Evolutionary conservation across 2,329 filamentous ascomycete genomes (phyloP), one percentile per base, ranked within the genome.

Genomic region (Fusarium nurragi): DNA sequence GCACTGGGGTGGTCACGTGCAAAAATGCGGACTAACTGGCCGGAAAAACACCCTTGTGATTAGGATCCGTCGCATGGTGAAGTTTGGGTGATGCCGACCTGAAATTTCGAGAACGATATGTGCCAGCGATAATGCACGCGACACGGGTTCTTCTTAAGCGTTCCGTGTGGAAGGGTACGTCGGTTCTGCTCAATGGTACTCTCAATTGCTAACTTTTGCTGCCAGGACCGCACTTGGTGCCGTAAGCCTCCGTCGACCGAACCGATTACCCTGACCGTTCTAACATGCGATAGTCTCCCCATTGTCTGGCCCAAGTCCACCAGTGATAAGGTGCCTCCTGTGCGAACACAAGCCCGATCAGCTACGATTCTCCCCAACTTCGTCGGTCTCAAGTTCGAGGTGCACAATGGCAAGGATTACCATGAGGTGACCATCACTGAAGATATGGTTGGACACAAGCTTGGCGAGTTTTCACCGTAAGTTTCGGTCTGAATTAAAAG

Each of bases 361-460:
- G 94, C 94, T 28, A 97, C 93, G 7, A 95, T 97, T 72, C 84
- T 97, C 54, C 94, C 94, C 64, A 96, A 91, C 78, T 97, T 97
- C 76, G 92, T 97, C 51, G 93, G 93, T 14, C 81, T 97, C 72
- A 89, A 88, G 76, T 97, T 97, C 78, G 90, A 94, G 78, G 87
- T 97, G 59, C 90, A 97, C 81, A 97, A 97, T 77, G 94, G 94
- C 73, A 97, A 95, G 81, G 86, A 85, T 28, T 97, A 97, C 78
- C 81, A 90, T 71, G 91, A 95, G 69, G 84, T 97, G 52, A 85
- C 84, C 67, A 91, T 97, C 65, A 97, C 93, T 16, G 94, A 97
- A 77, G 92, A 97, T 74, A 97, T 97, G 94, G 94, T 97, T 46
- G 94, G 94, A 51, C 91, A 95, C 79, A 97, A 97, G 80, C 84